Evolutionary conservation across 2,329 filamentous ascomycete species (phyloP), one percentile per base, ranked within the genome.

Genomic region (Clonostachys byssicola): DNA sequence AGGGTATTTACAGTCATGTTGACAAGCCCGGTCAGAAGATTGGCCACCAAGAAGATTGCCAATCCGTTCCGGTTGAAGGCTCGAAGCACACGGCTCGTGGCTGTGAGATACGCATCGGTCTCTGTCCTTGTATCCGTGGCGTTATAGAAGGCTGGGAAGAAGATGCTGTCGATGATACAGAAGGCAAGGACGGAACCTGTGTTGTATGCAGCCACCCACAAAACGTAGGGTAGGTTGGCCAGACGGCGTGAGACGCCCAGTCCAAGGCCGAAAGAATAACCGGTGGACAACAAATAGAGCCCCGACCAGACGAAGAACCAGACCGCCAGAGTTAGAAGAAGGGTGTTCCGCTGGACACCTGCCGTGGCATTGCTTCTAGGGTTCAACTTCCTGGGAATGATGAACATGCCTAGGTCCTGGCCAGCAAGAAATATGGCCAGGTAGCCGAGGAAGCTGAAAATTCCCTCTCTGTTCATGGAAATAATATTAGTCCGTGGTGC

Each of bases 381-480:
- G 52, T 61, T 69, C 57, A 77, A 60, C 60, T 65, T 70, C 49
- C 83, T 65, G 4, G 89, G 89, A 36, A 97, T 80, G 49, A 94
- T 80, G 51, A 85, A 81, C 67, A 92, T 84, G 44, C 94, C 94
- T 16, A 86, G 81, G 39, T 88, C 87, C 61, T 95, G 90, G 5
- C 94, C 94, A 1, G 89, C 84, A 38, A 99, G 81, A 66, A 96
- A 99, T 49, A 99, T 96, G 42, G 92, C 88, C 42, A 99, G 78
- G 62, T 99, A 99, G 5, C 94, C 94, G 44, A 89, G 69, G 65
- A 97, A 96, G 46, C 91, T 96, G 65, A 92, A 96, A n/a, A 99
- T 77, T 1, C 94, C 94, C 65, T 99, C 94, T 23, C 92, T 81
- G 62, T 99, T 99, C 74, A 91, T 88, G 3, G 89, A 92, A 6